Conservation (phyloP, 108 stramenopile species). For the Parmales sp. region DNA sequence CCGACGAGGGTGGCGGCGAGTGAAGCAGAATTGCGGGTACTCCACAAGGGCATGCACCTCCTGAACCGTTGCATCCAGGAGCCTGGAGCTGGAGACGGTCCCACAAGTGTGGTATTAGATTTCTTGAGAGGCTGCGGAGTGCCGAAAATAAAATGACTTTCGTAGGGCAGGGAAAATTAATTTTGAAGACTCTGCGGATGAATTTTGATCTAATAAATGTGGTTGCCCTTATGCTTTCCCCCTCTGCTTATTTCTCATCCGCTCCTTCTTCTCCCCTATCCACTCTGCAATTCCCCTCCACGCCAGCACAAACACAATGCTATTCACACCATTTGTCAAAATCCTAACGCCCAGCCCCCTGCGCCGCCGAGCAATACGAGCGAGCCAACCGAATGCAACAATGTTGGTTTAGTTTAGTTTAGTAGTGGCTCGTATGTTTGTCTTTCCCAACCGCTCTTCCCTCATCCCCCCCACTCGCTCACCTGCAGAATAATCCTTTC, state of each 20-base stretch:
- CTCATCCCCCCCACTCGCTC: constrained; percentile 35
- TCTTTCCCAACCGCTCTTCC: not conserved
- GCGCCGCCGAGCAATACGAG: not conserved
- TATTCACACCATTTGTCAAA: constrained; percentile 68
- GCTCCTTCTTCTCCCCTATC: not conserved
- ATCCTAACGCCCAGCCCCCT: constrained; percentile 31
- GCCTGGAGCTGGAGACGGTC: no score
- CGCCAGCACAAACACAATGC: constrained; percentile 61
- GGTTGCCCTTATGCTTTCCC: no score
- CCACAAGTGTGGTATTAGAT: no score
- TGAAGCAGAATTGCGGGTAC: no score
- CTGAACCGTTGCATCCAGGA: no score
- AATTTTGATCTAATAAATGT: no score
- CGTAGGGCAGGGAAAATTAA: no score
- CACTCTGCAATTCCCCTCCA: constrained; percentile 66
- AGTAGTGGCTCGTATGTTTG: not conserved
- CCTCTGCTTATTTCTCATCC: not conserved
- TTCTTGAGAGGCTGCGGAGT: no score
- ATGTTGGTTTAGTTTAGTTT: not conserved
- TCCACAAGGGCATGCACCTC: no score
- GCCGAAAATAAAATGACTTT: no score
- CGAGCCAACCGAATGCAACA: not conserved
- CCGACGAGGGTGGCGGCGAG: no score
- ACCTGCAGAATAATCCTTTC: constrained; percentile 71
- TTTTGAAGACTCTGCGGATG: no score